Evolutionary conservation across 352 stramenopile species (phyloP).

Genomic region (Globisporangium uncinulatum): DNA sequence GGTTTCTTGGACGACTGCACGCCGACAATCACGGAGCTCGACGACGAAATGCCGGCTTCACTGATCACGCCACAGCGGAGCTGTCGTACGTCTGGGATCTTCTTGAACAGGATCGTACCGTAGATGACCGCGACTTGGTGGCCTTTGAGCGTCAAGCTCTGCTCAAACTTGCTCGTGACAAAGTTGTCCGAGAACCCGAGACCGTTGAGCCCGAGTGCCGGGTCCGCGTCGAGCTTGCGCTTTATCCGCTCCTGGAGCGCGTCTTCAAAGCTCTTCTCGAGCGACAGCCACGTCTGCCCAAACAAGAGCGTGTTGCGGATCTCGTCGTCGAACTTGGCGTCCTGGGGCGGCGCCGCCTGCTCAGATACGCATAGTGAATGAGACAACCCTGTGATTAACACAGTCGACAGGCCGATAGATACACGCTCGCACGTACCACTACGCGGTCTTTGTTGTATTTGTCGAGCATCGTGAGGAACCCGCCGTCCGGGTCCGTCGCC

Average conservation of each 20-base stretch:
- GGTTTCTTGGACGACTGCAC: slow-evolving; percentile 49
- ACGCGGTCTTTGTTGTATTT: slow-evolving; percentile 79
- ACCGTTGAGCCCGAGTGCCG: slow-evolving; percentile 33
- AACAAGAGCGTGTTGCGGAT: slow-evolving; percentile 85
- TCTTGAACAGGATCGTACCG: slow-evolving; percentile 85
- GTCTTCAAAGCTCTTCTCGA: slow-evolving; percentile 89
- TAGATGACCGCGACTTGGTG: slow-evolving; percentile 86
- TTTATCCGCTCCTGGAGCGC: slow-evolving; percentile 83
- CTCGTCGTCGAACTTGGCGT: slow-evolving; percentile 71
- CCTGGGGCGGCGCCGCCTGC: slow-evolving; percentile 28
- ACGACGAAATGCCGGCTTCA: slow-evolving; percentile 84
- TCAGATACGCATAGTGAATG: neutral
- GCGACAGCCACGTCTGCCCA: slow-evolving; percentile 82
- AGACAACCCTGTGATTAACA: neutral
- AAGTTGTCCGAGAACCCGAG: slow-evolving; percentile 65
- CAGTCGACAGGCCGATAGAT: neutral
- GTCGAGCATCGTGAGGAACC: slow-evolving; percentile 75
- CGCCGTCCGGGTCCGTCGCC: slow-evolving; percentile 74
- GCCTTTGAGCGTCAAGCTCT: slow-evolving; percentile 82
- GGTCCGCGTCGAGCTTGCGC: slow-evolving; percentile 55
- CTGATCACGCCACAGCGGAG: slow-evolving; percentile 84
- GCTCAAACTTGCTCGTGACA: slow-evolving; percentile 83
- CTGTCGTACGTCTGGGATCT: slow-evolving; percentile 85
- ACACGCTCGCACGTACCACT: slow-evolving; percentile 20
- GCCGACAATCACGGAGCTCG: slow-evolving; percentile 83